Conservation (phyloP, 345 rosid species). For the Erodium maritimum region DNA sequence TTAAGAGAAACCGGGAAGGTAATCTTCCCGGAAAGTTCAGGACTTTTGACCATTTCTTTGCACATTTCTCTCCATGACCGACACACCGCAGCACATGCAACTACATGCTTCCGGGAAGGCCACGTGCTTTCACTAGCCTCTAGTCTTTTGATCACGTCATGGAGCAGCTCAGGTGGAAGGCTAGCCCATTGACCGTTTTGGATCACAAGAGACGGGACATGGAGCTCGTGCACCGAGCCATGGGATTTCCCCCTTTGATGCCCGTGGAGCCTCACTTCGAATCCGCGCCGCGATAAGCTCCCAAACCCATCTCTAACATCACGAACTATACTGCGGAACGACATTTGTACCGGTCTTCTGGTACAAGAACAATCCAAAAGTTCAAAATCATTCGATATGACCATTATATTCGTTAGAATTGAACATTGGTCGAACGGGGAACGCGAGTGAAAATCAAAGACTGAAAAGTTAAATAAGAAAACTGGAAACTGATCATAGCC, state of each 20-base stretch:
- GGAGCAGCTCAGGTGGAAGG: slow-evolving; percentile 84
- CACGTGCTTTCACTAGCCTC: slow-evolving; percentile 83
- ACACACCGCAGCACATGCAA: slow-evolving; percentile 96
- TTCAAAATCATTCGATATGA: too few relatives aligned
- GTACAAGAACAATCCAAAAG: too few relatives aligned
- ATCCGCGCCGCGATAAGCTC: slow-evolving; percentile 80
- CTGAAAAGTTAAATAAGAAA: too few relatives aligned
- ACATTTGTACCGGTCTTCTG: slow-evolving; percentile 30
- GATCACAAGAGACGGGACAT: slow-evolving; percentile 33
- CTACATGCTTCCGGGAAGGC: slow-evolving; percentile 90
- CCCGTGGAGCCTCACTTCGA: slow-evolving; percentile 67
- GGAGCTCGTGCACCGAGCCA: slow-evolving; percentile 61
- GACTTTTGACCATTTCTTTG: slow-evolving; percentile 74
- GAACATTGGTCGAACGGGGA: too few relatives aligned
- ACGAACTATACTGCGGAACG: slow-evolving; percentile 83
- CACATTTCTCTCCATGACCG: slow-evolving; percentile 97
- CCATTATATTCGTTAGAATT: too few relatives aligned
- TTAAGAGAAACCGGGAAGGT: slow-evolving; percentile 91
- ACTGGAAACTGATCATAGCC: too few relatives aligned
- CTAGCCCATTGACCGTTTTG: slow-evolving; percentile 82
- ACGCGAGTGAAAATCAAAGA: too few relatives aligned
- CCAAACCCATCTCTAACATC: slow-evolving; percentile 93
- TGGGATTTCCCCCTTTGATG: slow-evolving; percentile 63
- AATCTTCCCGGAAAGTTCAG: slow-evolving; percentile 78
- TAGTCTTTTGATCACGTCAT: slow-evolving; percentile 83